These are phyloP conservation scores for Gastrodia elata DNA, from an alignment of 106 monocot genomes.

Conservation along the genomic window DNA sequence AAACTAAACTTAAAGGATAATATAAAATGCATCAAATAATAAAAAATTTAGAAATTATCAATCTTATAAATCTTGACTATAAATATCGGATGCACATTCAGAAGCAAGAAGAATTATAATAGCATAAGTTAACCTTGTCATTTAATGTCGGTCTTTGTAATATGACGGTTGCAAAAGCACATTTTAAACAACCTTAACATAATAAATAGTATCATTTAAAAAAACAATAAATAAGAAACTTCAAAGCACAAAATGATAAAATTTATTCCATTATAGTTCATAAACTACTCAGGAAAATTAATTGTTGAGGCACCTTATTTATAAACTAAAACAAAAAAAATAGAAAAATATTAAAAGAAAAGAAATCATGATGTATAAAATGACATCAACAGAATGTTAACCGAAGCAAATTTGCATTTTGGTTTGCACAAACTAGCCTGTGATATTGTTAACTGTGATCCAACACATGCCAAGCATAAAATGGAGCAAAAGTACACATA, in stretches of 20 bases:
- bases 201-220: background rate
- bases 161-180: background rate
- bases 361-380: background rate
- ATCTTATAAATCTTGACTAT: background rate
- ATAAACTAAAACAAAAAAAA: background rate
- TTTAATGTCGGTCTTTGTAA: background rate
- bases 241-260: background rate
- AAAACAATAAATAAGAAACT: background rate
- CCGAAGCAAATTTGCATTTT: background rate
- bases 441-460: background rate
- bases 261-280: background rate
- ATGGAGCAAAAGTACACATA: background rate
- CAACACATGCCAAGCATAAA: background rate
- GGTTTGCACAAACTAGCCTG: background rate
- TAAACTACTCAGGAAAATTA: background rate
- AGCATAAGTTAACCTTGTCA: background rate
- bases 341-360: background rate
- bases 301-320: background rate
- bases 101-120: background rate
- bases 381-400: background rate
- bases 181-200: background rate
- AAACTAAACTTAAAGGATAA: background rate
- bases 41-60: background rate
- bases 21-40: background rate
- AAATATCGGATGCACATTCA: background rate